Percentiles rank a stretch among this genome's conserved stretches.
Evolutionary conservation across 805 yeast genomes (phyloP).

Genomic region (Yarrowia deformans): DNA sequence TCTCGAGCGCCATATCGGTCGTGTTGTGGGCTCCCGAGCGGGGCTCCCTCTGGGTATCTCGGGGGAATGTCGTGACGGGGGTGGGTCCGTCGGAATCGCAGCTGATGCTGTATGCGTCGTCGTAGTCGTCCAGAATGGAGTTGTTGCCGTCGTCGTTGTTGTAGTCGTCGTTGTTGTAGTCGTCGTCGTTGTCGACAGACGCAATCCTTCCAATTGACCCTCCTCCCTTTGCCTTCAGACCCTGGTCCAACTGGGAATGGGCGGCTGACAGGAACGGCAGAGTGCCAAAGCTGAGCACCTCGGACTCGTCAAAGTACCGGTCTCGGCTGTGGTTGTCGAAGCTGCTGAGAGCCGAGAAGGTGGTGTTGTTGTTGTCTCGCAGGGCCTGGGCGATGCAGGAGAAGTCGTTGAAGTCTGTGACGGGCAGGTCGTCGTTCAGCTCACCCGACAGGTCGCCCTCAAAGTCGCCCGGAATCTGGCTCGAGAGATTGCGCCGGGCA

Average conservation of each 20-base stretch:
- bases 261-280: conserved; percentile 20
- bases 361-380: neutral
- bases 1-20: conserved; percentile 20
- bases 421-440: neutral
- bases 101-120: neutral
- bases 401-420: conserved; percentile 20
- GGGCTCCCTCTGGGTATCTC: conserved; percentile 12
- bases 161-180: neutral
- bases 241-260: conserved; percentile 5
- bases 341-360: conserved; percentile 13
- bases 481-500: conserved; percentile 14
- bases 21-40: neutral
- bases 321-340: neutral
- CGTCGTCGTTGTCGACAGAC: neutral
- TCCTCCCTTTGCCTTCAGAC: neutral
- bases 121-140: neutral
- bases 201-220: neutral
- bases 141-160: neutral
- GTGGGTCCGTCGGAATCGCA: neutral
- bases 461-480: conserved; percentile 28
- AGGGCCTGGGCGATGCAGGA: conserved; percentile 19
- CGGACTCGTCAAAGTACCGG: conserved; percentile 20
- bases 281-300: neutral
- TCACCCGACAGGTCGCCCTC: conserved; percentile 7
- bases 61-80: conserved; percentile 24